These are phyloP conservation scores for Metarhizium humberi DNA, from an alignment of 2,329 filamentous ascomycete genomes.

Conservation along the genomic window DNA sequence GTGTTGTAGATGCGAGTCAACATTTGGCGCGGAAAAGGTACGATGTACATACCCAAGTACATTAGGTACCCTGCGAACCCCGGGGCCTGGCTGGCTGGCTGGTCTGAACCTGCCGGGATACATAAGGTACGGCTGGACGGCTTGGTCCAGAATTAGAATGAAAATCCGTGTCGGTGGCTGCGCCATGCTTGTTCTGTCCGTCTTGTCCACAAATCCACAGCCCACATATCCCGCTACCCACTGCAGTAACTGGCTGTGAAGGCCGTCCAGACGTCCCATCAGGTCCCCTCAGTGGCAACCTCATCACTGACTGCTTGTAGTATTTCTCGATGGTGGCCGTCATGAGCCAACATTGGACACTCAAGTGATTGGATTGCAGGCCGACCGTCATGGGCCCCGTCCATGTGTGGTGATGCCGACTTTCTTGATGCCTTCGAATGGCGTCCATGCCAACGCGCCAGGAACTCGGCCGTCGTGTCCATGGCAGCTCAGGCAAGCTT, in stretches of 20 bases:
- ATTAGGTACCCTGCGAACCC: neutral
- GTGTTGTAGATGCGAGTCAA: neutral
- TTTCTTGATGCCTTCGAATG: neutral
- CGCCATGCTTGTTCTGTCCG: constrained; percentile 17
- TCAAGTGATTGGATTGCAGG: no score
- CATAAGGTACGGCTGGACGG: neutral
- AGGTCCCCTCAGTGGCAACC: neutral
- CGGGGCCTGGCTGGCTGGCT: constrained; percentile 17
- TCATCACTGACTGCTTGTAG: neutral
- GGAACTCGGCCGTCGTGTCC: neutral
- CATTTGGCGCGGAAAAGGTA: neutral
- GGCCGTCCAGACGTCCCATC: no score
- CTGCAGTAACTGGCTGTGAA: neutral
- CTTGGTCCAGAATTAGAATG: constrained; percentile 26
- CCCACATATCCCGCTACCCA: neutral
- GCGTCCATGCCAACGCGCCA: neutral
- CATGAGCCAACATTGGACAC: neutral
- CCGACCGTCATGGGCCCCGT: no score
- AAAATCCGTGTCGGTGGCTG: constrained; percentile 18
- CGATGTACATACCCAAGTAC: no score
- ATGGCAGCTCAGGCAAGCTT: neutral
- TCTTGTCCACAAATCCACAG: constrained; percentile 8
- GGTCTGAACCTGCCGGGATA: neutral
- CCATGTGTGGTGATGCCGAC: no score
- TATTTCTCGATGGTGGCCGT: neutral